Base-by-base conservation (phyloP, 106 monocot genomes). In the Allium cepa region DNA sequence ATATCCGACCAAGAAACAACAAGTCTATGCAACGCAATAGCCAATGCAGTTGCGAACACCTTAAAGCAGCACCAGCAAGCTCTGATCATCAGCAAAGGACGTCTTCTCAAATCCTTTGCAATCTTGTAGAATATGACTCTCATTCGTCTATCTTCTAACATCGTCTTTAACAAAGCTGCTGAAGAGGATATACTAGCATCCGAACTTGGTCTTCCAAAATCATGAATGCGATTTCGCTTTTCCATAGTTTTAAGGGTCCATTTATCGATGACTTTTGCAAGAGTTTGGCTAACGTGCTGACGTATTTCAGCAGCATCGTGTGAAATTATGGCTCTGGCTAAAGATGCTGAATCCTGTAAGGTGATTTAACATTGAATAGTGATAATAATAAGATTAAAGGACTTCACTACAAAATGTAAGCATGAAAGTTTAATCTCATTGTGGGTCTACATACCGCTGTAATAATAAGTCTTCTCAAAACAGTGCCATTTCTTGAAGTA, bases 381-480 rank as follows among this genome's bases (percentile, higher is more conserved):
- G 0, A 62, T 17, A 46, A 62, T 14, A 62, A 14, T 12, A 59
- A 59, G 26, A 22, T 17, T 59, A 22, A 59, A 22, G 9, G 59
- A n/a, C 59, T 36, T 36, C 11, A 47, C 22, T 11, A 6, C 62
- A 64, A 64, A 64, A 27, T 17, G 26, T 36, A 11, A 8, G 12
- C 62, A 36, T 47, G 17, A n/a, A 64, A 46, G 64, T 47, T 48
- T 9, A 47, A 64, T 64, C 16, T 7, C n/a, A 53, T 22, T 22
- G 22, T 22, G 22, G 22, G 22, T 22, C 22, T 22, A 78, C 79
- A 63, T 85, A 94, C 94, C 67, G 77, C 87, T 72, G 73, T 69
- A 80, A 94, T 75, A 14, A 94, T 56, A 72, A 94, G 80, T 76
- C 90, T 80, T 78, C 94, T 82, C 60, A 94, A 56, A 27, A 94